Conservation (phyloP, 148 eudicot species). For the Linanthus parryae region DNA sequence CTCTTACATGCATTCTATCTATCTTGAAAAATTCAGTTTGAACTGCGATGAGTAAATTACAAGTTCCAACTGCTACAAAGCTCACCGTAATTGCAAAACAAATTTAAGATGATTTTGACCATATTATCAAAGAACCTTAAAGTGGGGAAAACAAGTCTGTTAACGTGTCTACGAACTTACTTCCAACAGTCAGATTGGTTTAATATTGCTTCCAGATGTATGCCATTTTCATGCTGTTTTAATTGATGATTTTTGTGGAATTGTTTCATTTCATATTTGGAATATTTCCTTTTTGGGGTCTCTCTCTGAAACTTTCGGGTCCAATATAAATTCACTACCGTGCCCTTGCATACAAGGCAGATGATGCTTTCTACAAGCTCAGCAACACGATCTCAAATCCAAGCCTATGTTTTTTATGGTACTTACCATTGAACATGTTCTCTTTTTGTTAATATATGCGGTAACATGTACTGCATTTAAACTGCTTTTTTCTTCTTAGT, state of each 20-base stretch:
- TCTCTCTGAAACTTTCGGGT: conserved; percentile 43
- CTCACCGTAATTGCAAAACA: too few species aligned
- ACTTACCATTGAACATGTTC: conserved; percentile 1
- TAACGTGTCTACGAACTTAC: too few species aligned
- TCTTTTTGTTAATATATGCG: not conserved
- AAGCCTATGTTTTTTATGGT: conserved; percentile 73
- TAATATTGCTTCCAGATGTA: too few species aligned
- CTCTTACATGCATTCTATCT: too few species aligned
- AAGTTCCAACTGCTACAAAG: too few species aligned
- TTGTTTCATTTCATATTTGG: not conserved
- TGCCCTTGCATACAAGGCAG: conserved; percentile 49
- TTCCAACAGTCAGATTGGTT: too few species aligned
- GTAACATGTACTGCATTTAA: not conserved
- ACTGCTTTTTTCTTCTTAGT: conserved; percentile 22
- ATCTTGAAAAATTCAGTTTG: too few species aligned
- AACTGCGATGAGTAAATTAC: too few species aligned
- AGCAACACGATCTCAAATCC: conserved; percentile 48
- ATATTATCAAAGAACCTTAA: too few species aligned
- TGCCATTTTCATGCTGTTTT: too few species aligned
- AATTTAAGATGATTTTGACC: too few species aligned
- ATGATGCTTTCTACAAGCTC: conserved; percentile 59
- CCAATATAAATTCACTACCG: conserved; percentile 55
- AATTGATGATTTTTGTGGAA: not conserved
- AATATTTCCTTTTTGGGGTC: conserved; percentile 1
- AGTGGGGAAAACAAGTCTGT: too few species aligned